Conservation (phyloP, 75 land plant genomes). For the Larix kaempferi region DNA sequence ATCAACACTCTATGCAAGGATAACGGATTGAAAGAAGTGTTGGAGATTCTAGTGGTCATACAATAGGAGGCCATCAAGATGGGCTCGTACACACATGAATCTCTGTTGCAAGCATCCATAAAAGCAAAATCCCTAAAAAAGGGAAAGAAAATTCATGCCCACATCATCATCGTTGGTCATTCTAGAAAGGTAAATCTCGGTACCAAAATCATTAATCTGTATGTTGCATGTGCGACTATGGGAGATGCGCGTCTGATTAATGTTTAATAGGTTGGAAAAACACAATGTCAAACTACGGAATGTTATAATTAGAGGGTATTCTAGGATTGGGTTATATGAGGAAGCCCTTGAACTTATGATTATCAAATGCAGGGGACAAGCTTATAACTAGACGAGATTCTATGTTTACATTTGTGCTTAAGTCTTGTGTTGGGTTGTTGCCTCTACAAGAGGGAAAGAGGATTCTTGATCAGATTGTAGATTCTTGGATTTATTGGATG, state of each 20-base stretch:
- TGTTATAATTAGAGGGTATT: conserved; percentile 39
- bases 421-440: conserved; percentile 18
- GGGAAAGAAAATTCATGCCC: too few species aligned
- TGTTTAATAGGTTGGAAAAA: background rate
- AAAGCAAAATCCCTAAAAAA: too few species aligned
- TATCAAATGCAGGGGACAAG: conserved; percentile 13
- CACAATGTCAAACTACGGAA: conserved; percentile 26
- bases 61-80: too few species aligned
- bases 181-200: background rate
- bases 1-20: too few species aligned
- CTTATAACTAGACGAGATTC: conserved; percentile 19
- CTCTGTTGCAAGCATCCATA: too few species aligned
- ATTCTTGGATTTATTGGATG: conserved; percentile 24
- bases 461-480: conserved; percentile 15
- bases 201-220: background rate
- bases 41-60: too few species aligned
- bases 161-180: too few species aligned
- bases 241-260: background rate
- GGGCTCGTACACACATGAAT: too few species aligned
- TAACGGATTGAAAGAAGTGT: too few species aligned
- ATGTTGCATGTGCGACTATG: background rate
- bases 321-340: conserved; percentile 13
- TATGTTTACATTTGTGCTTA: conserved; percentile 26
- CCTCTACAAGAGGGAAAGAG: conserved; percentile 14
- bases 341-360: conserved; percentile 31